Evolutionary conservation across 306 rosid species (phyloP).

Genomic region (Amphicarpaea edgeworthii): DNA sequence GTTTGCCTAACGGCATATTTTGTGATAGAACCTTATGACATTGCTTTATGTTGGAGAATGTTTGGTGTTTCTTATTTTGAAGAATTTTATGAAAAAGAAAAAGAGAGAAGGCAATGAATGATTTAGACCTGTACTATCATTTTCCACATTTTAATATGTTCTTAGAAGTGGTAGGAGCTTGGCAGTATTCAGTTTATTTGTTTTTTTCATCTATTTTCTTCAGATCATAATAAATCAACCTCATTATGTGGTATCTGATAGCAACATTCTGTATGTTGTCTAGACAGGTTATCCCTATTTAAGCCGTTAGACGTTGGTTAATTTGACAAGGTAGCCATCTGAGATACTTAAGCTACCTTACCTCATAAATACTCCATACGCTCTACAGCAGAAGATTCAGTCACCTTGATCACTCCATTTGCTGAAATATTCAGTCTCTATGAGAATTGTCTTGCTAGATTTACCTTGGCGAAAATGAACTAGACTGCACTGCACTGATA

Average conservation of each 20-base stretch:
- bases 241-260: conserved; percentile 14
- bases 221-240: neutral
- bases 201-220: neutral
- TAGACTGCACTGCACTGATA: too few relatives aligned
- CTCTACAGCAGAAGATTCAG: neutral
- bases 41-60: neutral
- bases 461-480: too few relatives aligned
- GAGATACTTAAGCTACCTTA: neutral
- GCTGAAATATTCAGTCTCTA: neutral
- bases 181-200: neutral
- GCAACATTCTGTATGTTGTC: neutral
- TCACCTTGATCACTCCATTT: neutral
- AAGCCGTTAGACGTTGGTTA: neutral
- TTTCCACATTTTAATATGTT: neutral
- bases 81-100: conserved; percentile 1
- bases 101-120: neutral
- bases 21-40: neutral
- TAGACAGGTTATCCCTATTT: neutral
- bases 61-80: neutral
- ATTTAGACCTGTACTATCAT: neutral
- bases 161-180: neutral
- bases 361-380: too few relatives aligned
- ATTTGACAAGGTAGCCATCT: too few relatives aligned
- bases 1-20: neutral
- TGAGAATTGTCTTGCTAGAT: neutral